These are phyloP conservation scores for Geranomyces michiganensis DNA, from an alignment of 192 early-diverging fungal genomes.

Conservation along the genomic window DNA sequence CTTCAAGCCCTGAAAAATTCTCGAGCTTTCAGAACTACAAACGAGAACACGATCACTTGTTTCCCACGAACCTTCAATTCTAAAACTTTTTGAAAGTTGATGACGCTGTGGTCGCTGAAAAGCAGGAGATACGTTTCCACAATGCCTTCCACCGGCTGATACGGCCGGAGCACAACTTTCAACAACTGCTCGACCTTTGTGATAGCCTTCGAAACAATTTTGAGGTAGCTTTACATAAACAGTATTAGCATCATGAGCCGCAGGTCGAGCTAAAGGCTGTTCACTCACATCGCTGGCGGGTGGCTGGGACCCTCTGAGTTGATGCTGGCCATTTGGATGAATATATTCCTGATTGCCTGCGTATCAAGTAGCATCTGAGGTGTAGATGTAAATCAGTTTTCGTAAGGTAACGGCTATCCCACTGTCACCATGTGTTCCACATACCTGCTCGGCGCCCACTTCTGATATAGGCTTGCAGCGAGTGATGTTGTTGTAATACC, in stretches of 20 bases:
- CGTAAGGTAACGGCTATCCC: neutral
- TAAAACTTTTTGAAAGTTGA: slow-evolving; percentile 78
- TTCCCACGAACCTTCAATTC: slow-evolving; percentile 72
- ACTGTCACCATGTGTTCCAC: neutral
- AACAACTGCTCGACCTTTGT: slow-evolving; percentile 82
- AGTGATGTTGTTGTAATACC: slow-evolving; percentile 71
- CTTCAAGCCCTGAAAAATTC: slow-evolving; percentile 41
- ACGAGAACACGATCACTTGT: neutral
- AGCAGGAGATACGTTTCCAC: slow-evolving; percentile 89
- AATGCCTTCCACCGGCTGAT: slow-evolving; percentile 80
- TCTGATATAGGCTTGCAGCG: slow-evolving; percentile 84
- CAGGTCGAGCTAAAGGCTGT: neutral
- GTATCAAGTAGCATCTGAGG: slow-evolving; percentile 85
- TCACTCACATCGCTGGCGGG: slow-evolving; percentile 62
- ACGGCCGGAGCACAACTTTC: slow-evolving; percentile 85
- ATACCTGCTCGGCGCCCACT: slow-evolving; percentile 91
- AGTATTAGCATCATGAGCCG: slow-evolving; percentile 4
- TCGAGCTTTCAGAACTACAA: neutral
- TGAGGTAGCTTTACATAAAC: slow-evolving; percentile 66
- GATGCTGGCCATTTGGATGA: slow-evolving; percentile 75
- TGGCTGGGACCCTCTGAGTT: slow-evolving; percentile 52
- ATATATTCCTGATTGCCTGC: slow-evolving; percentile 82
- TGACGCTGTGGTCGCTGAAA: slow-evolving; percentile 69
- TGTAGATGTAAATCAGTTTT: neutral
- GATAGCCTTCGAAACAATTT: slow-evolving; percentile 81